These are phyloP conservation scores for Calonectria crousiana DNA, from an alignment of 2,329 filamentous ascomycete species.

Conservation along the genomic window DNA sequence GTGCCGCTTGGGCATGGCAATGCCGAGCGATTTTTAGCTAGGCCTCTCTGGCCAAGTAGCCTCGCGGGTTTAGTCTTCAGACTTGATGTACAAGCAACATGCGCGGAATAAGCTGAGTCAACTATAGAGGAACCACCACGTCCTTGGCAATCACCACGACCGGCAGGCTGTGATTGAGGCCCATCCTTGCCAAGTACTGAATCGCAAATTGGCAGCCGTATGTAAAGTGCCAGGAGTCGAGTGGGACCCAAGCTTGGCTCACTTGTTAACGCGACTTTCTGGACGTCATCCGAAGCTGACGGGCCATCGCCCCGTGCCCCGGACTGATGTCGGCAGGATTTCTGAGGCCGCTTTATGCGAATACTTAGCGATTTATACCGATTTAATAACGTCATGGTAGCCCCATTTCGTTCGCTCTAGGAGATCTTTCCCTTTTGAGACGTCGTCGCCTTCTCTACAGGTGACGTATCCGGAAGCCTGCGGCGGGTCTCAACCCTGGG, in stretches of 20 bases:
- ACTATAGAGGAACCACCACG: not conserved
- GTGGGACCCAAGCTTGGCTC: not conserved
- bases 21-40: not conserved
- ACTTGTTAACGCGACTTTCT: not conserved
- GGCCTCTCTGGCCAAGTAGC: not conserved
- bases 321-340: slow-evolving; percentile 2
- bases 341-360: not conserved
- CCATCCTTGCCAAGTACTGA: not conserved
- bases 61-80: not conserved
- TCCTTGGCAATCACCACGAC: not conserved
- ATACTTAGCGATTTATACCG: not conserved
- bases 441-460: not conserved
- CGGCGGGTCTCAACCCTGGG: not conserved
- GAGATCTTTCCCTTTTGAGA: not conserved
- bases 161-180: not conserved
- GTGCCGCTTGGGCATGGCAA: not conserved
- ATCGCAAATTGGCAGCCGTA: not conserved
- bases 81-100: not conserved
- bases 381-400: slow-evolving; percentile 2
- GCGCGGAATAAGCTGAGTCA: not conserved
- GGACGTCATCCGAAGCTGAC: not conserved
- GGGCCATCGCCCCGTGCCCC: not conserved
- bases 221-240: not conserved
- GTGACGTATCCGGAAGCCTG: not conserved
- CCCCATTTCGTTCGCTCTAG: not conserved